Evolutionary conservation across 331 rosid genomes (phyloP), one percentile per base, ranked within the genome.

Genomic region (Malus hybrid): DNA sequence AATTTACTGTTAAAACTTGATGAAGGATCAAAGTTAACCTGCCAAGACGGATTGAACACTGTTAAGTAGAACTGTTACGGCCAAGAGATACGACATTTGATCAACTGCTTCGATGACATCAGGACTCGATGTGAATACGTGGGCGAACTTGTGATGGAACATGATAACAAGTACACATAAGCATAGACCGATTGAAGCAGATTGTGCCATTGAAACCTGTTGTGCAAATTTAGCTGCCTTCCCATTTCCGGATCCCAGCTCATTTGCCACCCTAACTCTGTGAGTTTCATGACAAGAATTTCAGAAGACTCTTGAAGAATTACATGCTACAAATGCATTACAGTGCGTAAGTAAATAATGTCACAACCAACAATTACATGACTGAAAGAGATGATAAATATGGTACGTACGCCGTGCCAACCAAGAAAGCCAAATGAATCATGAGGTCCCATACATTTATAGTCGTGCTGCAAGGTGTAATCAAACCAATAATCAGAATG

Each of bases 401-500:
- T 63, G 55, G 10, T 80, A 80, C 14, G 48, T 87, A 91, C 97
- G 93, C 96, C 5, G 85, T 62, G 52, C 89, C 97, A 0, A 96
- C 94, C 19, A 92, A 84, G 78, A 92, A 90, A 5, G 88, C 93
- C 48, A 92, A 34, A 15, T 93, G 96, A 76, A 92, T 84, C 97
- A 90, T 92, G 88, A 92, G 71, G 78, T 92, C 97, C 97, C 93
- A 90, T 1, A 92, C 94, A 48, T 86, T 88, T 22, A 90, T 74
- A 29, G 90, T 86, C 94, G 89, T 86, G 66, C 98, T 93, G 87
- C 83, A 76, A 67, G 48, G 1, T 42, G 48, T 10, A 42, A 42
- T 42, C 14, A 42, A 42, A 42, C 5, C 48, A 42, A 42, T 42
- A 10, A 42, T 42, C 48, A 42, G 13, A 42, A 42, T 10, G 48